Conservation (phyloP, 352 stramenopile genomes). For the Phytophthora brassicae region DNA sequence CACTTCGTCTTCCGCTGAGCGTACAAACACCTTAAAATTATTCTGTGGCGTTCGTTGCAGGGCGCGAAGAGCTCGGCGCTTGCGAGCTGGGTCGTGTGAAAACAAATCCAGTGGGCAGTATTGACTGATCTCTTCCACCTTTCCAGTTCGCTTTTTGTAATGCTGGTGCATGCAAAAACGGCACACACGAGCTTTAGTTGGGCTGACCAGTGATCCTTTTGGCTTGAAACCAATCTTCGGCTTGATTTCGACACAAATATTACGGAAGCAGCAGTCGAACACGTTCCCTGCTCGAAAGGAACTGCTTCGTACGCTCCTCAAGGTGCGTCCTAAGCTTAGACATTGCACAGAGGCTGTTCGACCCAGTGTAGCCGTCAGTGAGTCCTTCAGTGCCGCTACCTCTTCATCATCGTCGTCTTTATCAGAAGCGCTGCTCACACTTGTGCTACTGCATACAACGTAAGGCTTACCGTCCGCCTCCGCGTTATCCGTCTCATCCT, state of each 20-base stretch:
- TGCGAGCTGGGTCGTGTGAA: slow-evolving; percentile 58
- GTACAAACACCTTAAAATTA: slow-evolving; percentile 90
- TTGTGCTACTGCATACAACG: slow-evolving; percentile 31
- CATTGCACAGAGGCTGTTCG: slow-evolving; percentile 14
- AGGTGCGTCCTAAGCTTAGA: neutral
- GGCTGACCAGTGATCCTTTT: slow-evolving; percentile 49
- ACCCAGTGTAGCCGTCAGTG: slow-evolving; percentile 6
- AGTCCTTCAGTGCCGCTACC: slow-evolving; percentile 18
- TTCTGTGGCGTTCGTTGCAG: slow-evolving; percentile 87
- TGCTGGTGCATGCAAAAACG: slow-evolving; percentile 91
- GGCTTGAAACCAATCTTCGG: slow-evolving; percentile 86
- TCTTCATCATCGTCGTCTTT: slow-evolving; percentile 38
- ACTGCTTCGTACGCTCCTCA: slow-evolving; percentile 35
- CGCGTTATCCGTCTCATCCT: slow-evolving; percentile 13
- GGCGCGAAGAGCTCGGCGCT: slow-evolving; percentile 56
- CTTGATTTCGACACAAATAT: slow-evolving; percentile 88
- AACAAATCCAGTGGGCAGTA: slow-evolving; percentile 87
- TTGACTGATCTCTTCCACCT: slow-evolving; percentile 80
- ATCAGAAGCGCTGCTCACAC: slow-evolving; percentile 31
- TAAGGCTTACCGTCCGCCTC: slow-evolving; percentile 29
- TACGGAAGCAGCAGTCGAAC: slow-evolving; percentile 85
- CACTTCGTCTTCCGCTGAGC: slow-evolving; percentile 73
- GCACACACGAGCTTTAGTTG: slow-evolving; percentile 63
- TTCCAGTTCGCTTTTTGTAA: slow-evolving; percentile 72
- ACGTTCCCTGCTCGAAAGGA: slow-evolving; percentile 57